Evolutionary conservation across 2,329 filamentous ascomycete genomes (phyloP), one percentile per base, ranked within the genome.

Genomic region (Pseudovirgaria hyperparasitica): DNA sequence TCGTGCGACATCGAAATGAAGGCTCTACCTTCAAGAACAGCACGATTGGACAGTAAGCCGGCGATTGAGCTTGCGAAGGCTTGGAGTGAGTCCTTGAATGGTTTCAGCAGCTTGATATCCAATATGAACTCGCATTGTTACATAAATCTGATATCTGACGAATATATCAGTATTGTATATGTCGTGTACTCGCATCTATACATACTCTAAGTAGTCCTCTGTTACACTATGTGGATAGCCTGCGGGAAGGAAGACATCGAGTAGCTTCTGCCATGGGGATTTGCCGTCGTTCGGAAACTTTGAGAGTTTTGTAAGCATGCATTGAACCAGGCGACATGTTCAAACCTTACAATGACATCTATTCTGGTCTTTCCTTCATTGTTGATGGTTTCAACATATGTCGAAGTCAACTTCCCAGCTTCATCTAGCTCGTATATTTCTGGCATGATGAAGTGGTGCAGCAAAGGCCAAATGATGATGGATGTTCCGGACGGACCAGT

Each of bases 141-240:
- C 73, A 54, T 75, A 79, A 26, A 78, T 70, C 47, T 78, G 74
- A 50, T 78, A 77, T 43, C 72, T 76, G 39, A 21, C 21, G 11
- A 12, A 29, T n/a, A 20, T 27, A 29, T 15, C 9, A 32, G 20
- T 25, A 16, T 22, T 14, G 28, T 21, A 16, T n/a, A 10, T 8
- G 13, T 10, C 18, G n/a, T 12, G 16, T 21, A 8, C 5, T 27
- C n/a, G 4, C n/a, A 22, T 5, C 17, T 5, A 16, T 67, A 54
- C 76, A 50, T 70, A 92, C 58, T 76, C 65, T 4, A 84, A 62
- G 53, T 94, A 94, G 53, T 94, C 85, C 9, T 71, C 61, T 2
- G 79, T 87, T 16, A 94, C 86, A 25, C 77, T 90, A 39, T 85
- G 71, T 1, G 85, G 86, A 52, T 78, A 94, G n/a, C 85, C 85